phyloP scores from a whole-genome alignment of 768 basidiomycete genomes.

The Cystobasidium onofrii region DNA sequence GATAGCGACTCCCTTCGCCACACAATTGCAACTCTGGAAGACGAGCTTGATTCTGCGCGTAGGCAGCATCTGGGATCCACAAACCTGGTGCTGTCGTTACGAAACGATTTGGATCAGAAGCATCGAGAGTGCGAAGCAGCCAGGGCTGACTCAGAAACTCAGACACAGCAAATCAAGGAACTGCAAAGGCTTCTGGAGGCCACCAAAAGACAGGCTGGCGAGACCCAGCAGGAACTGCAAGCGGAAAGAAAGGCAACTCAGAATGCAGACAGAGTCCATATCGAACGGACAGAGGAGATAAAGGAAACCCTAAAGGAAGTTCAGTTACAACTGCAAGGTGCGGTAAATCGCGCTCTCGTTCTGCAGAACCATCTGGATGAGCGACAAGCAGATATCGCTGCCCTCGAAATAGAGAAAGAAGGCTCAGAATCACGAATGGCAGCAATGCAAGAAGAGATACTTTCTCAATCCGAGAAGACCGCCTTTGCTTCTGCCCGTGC shows the following conservation, averaged over 20 bases:
- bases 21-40: not conserved
- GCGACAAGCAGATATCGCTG: not conserved
- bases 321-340: not conserved
- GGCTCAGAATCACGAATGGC: not conserved
- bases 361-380: not conserved
- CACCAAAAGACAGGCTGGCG: not conserved
- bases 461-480: not conserved
- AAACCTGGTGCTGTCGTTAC: not conserved
- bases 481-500: not conserved
- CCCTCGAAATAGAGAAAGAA: not conserved
- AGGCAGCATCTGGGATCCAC: not conserved
- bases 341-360: not conserved
- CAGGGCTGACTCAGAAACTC: not conserved
- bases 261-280: not conserved
- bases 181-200: not conserved
- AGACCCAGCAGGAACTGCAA: not conserved
- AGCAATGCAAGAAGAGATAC: not conserved
- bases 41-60: not conserved
- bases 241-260: not conserved
- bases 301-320: not conserved
- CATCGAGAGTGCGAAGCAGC: not conserved
- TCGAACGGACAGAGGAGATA: not conserved
- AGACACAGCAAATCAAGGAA: not conserved
- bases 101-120: not conserved
- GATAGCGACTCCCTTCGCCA: not conserved